Percentiles rank a stretch among this genome's conserved stretches.
Evolutionary conservation across 2,329 filamentous ascomycete genomes (phyloP).

Genomic region (Eutypella sp.): DNA sequence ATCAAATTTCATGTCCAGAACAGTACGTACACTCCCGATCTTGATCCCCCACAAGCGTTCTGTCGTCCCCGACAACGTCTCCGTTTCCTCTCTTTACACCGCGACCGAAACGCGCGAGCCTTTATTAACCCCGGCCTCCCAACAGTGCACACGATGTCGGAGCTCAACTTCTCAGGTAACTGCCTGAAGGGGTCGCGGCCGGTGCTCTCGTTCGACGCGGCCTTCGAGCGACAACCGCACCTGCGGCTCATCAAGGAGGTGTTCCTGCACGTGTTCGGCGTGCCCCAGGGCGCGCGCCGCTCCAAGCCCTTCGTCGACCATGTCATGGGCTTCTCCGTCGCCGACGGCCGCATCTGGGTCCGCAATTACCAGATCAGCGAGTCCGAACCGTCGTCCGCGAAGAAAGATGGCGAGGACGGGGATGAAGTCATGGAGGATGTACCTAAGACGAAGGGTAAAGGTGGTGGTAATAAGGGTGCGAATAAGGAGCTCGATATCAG

Average conservation of each 20-base stretch:
- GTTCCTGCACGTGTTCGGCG: slow-evolving; percentile 84
- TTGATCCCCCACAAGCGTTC: too few relatives aligned
- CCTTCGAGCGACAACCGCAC: slow-evolving; percentile 78
- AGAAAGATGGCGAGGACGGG: slow-evolving; percentile 34
- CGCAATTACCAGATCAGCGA: slow-evolving; percentile 92
- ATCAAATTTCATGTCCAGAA: slow-evolving; percentile 74
- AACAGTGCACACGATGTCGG: slow-evolving; percentile 79
- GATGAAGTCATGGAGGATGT: slow-evolving; percentile 34
- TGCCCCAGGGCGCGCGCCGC: slow-evolving; percentile 81
- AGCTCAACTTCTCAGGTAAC: slow-evolving; percentile 94
- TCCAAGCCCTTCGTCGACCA: slow-evolving; percentile 96
- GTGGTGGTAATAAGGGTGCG: slow-evolving; percentile 33
- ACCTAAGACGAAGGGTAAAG: slow-evolving; percentile 28
- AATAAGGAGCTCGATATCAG: slow-evolving; percentile 68
- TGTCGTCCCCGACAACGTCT: too few relatives aligned
- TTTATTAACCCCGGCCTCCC: background rate
- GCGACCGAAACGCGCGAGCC: background rate
- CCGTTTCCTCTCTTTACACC: background rate
- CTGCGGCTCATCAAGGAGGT: slow-evolving; percentile 83
- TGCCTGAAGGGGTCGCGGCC: slow-evolving; percentile 91
- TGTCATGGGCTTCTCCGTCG: slow-evolving; percentile 85
- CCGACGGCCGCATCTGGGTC: slow-evolving; percentile 93
- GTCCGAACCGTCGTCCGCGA: slow-evolving; percentile 55
- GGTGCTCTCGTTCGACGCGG: slow-evolving; percentile 83
- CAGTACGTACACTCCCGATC: slow-evolving; percentile 14